These are phyloP conservation scores for Theobroma cacao DNA, from an alignment of 345 rosid genomes.

Conservation along the genomic window DNA sequence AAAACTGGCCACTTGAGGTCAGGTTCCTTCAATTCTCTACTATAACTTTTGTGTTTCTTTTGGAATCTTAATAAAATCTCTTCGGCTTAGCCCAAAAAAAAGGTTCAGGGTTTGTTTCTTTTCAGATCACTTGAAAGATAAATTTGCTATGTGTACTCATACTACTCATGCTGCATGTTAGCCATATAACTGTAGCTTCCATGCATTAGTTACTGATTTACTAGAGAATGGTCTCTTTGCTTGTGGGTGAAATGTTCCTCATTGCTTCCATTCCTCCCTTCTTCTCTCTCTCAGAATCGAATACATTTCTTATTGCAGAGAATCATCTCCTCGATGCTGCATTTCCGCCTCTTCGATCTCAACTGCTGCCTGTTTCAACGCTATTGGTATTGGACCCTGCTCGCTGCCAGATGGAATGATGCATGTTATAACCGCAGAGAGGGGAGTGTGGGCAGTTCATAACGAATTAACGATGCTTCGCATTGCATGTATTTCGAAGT, in stretches of 20 bases:
- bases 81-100: too few relatives aligned
- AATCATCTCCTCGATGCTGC: background rate
- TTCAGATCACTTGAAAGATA: background rate
- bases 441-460: too few relatives aligned
- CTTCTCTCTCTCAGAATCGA: background rate
- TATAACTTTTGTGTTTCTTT: too few relatives aligned
- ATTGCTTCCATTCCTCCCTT: background rate
- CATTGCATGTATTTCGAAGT: too few relatives aligned
- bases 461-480: too few relatives aligned
- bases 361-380: too few relatives aligned
- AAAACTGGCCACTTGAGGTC: conserved; percentile 33
- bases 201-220: background rate
- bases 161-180: background rate
- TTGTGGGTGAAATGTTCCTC: background rate
- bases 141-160: too few relatives aligned
- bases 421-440: too few relatives aligned
- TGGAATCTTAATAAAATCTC: too few relatives aligned
- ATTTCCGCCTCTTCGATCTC: too few relatives aligned
- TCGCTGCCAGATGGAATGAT: too few relatives aligned
- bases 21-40: background rate
- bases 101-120: background rate
- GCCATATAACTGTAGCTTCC: background rate
- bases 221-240: background rate
- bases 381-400: too few relatives aligned
- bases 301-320: background rate